Conservation (phyloP, 2,329 filamentous ascomycete genomes). For the Chaetomium sp. region DNA sequence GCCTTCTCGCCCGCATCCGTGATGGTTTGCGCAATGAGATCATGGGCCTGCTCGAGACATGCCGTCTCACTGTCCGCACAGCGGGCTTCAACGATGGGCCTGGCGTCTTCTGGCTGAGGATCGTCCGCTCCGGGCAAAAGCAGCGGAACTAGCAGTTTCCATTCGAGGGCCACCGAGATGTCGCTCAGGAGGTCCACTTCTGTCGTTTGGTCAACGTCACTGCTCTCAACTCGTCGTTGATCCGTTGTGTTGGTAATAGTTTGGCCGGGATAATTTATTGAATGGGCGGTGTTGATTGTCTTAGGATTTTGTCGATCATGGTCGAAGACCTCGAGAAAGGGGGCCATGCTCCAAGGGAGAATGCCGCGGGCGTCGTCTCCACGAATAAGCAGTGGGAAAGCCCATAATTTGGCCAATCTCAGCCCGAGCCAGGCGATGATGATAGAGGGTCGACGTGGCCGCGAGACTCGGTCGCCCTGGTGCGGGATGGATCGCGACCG, state of each 20-base stretch:
- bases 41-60: slow-evolving; percentile 21
- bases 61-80: slow-evolving; percentile 4
- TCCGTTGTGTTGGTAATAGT: neutral
- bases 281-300: neutral
- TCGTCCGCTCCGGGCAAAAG: slow-evolving; percentile 10
- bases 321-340: slow-evolving; percentile 8
- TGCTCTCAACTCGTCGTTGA: neutral
- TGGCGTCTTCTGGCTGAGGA: slow-evolving; percentile 11
- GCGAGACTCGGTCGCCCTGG: neutral
- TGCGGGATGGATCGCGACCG: neutral
- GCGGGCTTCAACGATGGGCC: slow-evolving; percentile 1
- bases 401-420: neutral
- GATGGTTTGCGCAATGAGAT: slow-evolving; percentile 24
- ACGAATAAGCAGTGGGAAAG: neutral
- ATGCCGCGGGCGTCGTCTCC: neutral
- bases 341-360: slow-evolving; percentile 9
- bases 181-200: slow-evolving; percentile 18
- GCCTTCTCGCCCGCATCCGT: slow-evolving; percentile 22
- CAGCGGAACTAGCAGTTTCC: slow-evolving; percentile 30
- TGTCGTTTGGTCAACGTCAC: neutral
- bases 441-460: neutral
- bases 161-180: slow-evolving; percentile 28
- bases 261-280: neutral
- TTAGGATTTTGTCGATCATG: slow-evolving; percentile 3
- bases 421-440: neutral